Evolutionary conservation across 2,329 filamentous ascomycete genomes (phyloP).

Genomic region (Magnaporthales sp.): DNA sequence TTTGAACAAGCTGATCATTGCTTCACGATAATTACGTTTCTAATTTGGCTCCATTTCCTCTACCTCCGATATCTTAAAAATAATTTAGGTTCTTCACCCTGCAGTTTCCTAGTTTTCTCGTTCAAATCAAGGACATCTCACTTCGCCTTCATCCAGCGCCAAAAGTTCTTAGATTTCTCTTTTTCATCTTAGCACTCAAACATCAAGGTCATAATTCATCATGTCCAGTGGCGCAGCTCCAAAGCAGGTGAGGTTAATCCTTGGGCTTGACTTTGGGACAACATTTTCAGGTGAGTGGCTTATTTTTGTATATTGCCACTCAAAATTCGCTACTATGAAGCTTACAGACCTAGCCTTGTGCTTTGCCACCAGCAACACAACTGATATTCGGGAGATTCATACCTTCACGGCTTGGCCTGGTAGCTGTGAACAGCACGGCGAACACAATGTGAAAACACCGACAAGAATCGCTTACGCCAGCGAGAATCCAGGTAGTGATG

Average conservation of each 20-base stretch:
- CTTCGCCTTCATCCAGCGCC: background rate
- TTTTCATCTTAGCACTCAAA: background rate
- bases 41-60: too few species aligned
- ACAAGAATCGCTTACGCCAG: background rate
- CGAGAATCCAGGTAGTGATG: background rate
- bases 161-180: too few species aligned
- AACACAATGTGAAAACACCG: slow-evolving; percentile 2
- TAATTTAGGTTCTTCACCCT: too few species aligned
- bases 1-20: too few species aligned
- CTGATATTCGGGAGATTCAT: background rate
- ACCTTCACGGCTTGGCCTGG: background rate
- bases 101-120: too few species aligned
- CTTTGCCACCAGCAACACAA: slow-evolving; percentile 2
- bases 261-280: slow-evolving; percentile 2
- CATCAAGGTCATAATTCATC: background rate
- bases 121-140: too few species aligned
- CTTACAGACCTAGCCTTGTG: background rate
- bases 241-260: background rate
- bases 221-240: background rate
- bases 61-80: too few species aligned
- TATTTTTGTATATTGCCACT: too few species aligned
- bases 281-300: slow-evolving; percentile 1
- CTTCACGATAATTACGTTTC: too few species aligned
- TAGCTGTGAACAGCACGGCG: background rate
- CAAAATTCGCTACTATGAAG: too few species aligned